These are phyloP conservation scores for Theobroma cacao DNA, from an alignment of 345 rosid genomes.

Conservation along the genomic window DNA sequence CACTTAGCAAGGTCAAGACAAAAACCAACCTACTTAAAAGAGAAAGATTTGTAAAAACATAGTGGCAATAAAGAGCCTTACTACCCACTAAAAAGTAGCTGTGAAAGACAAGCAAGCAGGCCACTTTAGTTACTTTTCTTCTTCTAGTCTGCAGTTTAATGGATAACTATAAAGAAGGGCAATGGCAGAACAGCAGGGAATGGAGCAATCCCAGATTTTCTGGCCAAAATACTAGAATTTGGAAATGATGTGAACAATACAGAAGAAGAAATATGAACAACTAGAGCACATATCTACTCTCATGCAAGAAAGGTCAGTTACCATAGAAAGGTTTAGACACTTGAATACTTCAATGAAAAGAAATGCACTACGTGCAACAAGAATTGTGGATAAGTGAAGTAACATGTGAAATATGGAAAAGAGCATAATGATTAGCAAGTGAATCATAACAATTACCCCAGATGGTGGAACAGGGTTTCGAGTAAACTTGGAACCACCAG, in stretches of 20 bases:
- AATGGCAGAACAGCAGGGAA: background rate
- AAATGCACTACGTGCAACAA: background rate
- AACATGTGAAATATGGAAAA: background rate
- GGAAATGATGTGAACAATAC: background rate
- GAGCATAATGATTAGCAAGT: background rate
- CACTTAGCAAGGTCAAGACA: background rate
- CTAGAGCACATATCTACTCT: background rate
- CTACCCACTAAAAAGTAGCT: background rate
- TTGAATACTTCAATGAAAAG: background rate
- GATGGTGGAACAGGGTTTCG: conserved; percentile 93
- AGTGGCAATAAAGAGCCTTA: background rate
- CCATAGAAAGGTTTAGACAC: background rate
- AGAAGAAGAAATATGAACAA: background rate
- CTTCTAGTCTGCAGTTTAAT: background rate
- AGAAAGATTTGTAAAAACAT: background rate
- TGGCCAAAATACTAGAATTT: background rate
- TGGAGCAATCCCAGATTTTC: background rate
- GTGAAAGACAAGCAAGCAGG: background rate
- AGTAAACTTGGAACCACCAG: conserved; percentile 91
- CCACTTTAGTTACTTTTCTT: background rate
- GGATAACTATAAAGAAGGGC: background rate
- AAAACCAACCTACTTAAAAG: background rate
- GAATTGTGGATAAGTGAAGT: background rate
- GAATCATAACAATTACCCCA: conserved; percentile 54
- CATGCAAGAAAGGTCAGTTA: background rate